Base-by-base conservation (phyloP, 495 filamentous ascomycete species). In the Trichoderma reesei region DNA sequence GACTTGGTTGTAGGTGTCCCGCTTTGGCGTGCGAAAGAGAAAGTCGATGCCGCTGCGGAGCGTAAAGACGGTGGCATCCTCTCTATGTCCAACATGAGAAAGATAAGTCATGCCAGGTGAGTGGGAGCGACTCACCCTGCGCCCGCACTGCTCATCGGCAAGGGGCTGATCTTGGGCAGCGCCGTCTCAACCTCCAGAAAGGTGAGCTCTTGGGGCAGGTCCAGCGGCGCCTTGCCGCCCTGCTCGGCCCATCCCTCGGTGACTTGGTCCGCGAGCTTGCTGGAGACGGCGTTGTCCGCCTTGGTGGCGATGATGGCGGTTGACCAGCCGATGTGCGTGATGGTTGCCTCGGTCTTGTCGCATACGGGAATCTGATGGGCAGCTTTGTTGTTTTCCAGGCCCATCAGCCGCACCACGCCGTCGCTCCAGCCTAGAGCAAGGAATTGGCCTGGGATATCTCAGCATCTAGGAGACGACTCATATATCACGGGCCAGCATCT, bases 351-450 rank as follows among this genome's bases (percentile, higher is more conserved):
- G 10, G 72, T 71, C 14, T 76, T 64, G 20, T 71, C 73, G 18
- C 75, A 74, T 31, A 75, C 71, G 20, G 75, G 72, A 62, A 90
- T 86, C 66, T 88, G 84, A 70, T 92, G 88, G 41, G 91, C 83
- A 38, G 86, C 84, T 74, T 91, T 93, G 67, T 83, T 88, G 63
- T 83, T 89, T 73, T 91, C 90, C 10, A 90, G 74, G 68, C 86
- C 87, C 67, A 91, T 80, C 46, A 93, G 75, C 65, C 88, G 85
- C 14, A 92, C 79, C 2, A 82, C 78, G 8, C 83, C 83, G 75
- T 92, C 88, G 60, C 82, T 87, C 82, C 89, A 93, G 34, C 85
- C 89, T 41, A 87, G 83, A n/a, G 89, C 90, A 34, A 96, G 79
- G 3, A 88, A 79, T 67, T 88, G 87, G 26, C 91, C 89, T 86